Base-by-base conservation (phyloP, 2,329 filamentous ascomycete genomes). In the Gnomoniopsis sp. region DNA sequence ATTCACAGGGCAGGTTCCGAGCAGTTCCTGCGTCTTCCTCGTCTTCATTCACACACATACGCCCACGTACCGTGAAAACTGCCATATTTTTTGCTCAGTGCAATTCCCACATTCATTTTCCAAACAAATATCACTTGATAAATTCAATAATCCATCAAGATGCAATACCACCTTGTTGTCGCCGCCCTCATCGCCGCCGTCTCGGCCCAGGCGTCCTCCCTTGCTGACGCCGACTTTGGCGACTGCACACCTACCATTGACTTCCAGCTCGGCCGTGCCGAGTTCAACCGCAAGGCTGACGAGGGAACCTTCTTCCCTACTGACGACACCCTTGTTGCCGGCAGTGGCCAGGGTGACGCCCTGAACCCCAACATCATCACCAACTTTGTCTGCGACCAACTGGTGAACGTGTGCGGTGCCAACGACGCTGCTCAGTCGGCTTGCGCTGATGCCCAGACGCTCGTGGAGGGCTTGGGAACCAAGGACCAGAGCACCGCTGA, bases 361-460 rank as follows among this genome's bases (percentile, higher is more conserved):
- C 77, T 89, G 49, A 89, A 89, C 81, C 86, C 86, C 58, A 83
- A 84, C 75, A 89, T 89, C 77, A 86, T 86, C 74, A 85, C 81
- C 66, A 85, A 84, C 72, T 76, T 80, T 11, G 78, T 86, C 63
- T 84, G 81, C 71, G 81, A 86, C 71, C 81, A 85, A 68, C 74
- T 86, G 55, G 79, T 74, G 59, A 86, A 85, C 69, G 79, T 83
- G 21, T 86, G 83, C 70, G 72, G 73, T n/a, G 83, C 83, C 53
- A 84, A 84, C 68, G 75, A 73, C 15, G 82, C 80, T 1, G 83
- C 82, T 30, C 75, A 78, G 49, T 68, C 75, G 11, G 70, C 75
- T 2, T 84, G 81, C 69, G 67, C 71, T 59, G 71, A 72, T 30
- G 82, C 80, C 2, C 71, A 83, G 66, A 74, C 78, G 1, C 68